Base-by-base conservation (phyloP, 192 early-diverging fungal species). In the Backusella sp. region DNA sequence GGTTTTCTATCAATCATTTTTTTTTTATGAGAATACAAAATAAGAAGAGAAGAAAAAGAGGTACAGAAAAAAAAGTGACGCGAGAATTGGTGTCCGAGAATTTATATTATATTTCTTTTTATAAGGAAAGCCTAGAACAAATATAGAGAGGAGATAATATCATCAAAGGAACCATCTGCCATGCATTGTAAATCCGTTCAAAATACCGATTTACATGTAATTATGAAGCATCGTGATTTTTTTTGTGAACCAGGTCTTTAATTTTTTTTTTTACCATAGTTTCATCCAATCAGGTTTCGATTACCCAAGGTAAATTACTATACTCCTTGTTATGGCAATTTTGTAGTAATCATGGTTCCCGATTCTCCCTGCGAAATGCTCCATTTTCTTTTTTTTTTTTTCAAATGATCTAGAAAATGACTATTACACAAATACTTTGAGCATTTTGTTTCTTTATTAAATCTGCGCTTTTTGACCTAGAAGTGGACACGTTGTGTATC, bases 101-200 rank as follows among this genome's bases (percentile, higher is more conserved):
- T 59, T 23, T 59, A 59, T 59, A 59, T n/a, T 6, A n/a, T n/a
- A 17, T 26, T 53, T 53, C 49, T 53, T 21, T 53, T 53, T 21
- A 21, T 21, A 23, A 59, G 15, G 6, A 59, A 59, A 59, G 53
- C 53, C 53, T 59, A 59, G 53, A 59, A 59, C 53, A 59, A 59
- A 59, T 59, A 59, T 49, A 59, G n/a, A 59, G 53, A 59, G 53
- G 53, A 59, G 53, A 59, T 59, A 26, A 28, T 59, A 59, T 59
- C 23, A 23, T 28, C 53, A 59, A 59, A 59, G 53, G 53, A 59
- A 59, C 53, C 53, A 59, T 6, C 53, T 59, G 17, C 11, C 53
- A 21, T 59, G 53, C 23, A 59, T 26, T 59, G 23, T 59, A 59
- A 59, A 59, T 59, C 53, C 53, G 53, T 59, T 59, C 53, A 59